Evolutionary conservation across 768 basidiomycete genomes (phyloP).

Genomic region (Suillus fuscotomentosus): DNA sequence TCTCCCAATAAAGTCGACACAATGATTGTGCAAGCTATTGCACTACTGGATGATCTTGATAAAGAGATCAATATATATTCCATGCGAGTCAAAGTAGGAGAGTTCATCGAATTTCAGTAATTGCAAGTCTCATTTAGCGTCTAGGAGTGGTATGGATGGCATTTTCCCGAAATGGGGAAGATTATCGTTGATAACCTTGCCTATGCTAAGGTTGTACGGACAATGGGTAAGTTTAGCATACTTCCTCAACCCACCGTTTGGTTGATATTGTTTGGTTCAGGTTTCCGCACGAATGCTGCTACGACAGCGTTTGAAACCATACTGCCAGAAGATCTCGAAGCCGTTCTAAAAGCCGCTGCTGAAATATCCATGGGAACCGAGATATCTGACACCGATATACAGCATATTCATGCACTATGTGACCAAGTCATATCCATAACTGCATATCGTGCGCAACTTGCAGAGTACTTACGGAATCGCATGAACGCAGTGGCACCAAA

Average conservation of each 20-base stretch:
- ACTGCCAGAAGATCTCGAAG: constrained; percentile 97
- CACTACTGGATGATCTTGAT: constrained; percentile 95
- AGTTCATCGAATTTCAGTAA: not conserved
- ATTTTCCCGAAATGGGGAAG: constrained; percentile 99
- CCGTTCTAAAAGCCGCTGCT: constrained; percentile 90
- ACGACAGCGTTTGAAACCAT: constrained; percentile 84
- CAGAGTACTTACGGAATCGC: constrained; percentile 95
- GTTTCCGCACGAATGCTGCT: constrained; percentile 92
- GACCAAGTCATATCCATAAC: constrained; percentile 99
- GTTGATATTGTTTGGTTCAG: constrained; percentile 33
- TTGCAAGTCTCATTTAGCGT: not conserved
- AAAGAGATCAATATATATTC: constrained; percentile 99
- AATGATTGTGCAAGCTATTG: constrained; percentile 99
- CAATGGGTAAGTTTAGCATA: constrained; percentile 67
- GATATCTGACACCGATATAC: constrained; percentile 94
- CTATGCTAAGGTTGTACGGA: constrained; percentile 90
- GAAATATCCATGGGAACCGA: constrained; percentile 99
- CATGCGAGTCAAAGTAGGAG: constrained; percentile 92
- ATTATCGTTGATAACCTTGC: constrained; percentile 97
- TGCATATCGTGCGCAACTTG: constrained; percentile 90
- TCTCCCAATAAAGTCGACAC: constrained; percentile 99
- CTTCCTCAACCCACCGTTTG: not conserved
- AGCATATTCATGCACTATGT: constrained; percentile 95
- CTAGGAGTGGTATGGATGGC: constrained; percentile 99
- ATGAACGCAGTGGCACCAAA: constrained; percentile 99